Evolutionary conservation across 345 rosid species (phyloP).

Genomic region (Melaleuca alternifolia): DNA sequence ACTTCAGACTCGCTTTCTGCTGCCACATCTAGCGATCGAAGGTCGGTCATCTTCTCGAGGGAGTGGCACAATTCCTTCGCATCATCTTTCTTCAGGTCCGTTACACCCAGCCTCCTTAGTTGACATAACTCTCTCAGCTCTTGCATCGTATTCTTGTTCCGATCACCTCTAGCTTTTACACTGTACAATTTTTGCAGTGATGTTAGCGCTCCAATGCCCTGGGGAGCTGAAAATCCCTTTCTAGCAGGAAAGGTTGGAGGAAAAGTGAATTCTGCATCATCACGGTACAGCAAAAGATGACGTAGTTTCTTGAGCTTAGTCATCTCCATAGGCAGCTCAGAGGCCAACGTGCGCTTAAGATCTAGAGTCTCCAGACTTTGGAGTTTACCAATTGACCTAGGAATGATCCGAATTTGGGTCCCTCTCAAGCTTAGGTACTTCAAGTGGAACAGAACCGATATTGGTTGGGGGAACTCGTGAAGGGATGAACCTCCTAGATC

Average conservation of each 20-base stretch:
- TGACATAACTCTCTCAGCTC: neutral
- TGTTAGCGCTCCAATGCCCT: neutral
- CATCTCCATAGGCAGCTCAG: neutral
- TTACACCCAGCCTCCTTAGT: neutral
- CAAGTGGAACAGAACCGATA: neutral
- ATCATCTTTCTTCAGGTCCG: fast-evolving
- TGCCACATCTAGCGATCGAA: neutral
- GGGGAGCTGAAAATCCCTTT: too few relatives aligned
- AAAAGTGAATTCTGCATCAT: too few relatives aligned
- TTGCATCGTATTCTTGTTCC: neutral
- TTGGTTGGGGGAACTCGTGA: neutral
- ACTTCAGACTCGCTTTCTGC: neutral
- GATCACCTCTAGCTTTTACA: neutral
- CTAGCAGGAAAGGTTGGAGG: too few relatives aligned
- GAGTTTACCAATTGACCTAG: neutral
- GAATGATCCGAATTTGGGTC: neutral
- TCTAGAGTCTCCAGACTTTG: neutral
- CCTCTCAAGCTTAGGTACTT: neutral
- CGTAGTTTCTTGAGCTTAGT: neutral
- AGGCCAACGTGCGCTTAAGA: neutral
- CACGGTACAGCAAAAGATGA: neutral
- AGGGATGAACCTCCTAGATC: neutral
- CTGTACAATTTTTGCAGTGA: neutral
- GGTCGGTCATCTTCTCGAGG: neutral
- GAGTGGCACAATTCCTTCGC: neutral